phyloP scores from a whole-genome alignment of 768 basidiomycete species.

The Tremella yokohamensis region DNA sequence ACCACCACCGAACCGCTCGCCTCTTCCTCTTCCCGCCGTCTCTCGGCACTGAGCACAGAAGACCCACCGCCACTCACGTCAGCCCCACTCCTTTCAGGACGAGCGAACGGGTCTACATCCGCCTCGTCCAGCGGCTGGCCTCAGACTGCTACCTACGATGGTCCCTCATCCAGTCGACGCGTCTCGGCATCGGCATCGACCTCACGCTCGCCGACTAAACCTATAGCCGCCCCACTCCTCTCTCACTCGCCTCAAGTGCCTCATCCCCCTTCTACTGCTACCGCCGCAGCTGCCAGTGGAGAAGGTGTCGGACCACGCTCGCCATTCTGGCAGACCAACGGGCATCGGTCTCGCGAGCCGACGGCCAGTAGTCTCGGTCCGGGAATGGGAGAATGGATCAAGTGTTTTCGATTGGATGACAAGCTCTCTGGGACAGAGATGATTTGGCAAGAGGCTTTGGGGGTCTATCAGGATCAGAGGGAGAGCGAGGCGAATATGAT shows the following conservation, averaged over 20 bases:
- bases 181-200: neutral
- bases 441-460: conserved; percentile 33
- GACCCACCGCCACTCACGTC: neutral
- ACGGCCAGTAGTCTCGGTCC: no score
- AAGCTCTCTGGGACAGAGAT: conserved; percentile 28
- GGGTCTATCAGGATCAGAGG: conserved; percentile 31
- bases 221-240: no score
- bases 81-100: no score
- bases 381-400: neutral
- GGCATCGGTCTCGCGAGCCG: no score
- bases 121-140: no score
- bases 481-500: conserved; percentile 14
- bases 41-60: neutral
- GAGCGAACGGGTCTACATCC: no score
- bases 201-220: neutral
- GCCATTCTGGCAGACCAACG: no score
- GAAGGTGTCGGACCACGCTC: neutral
- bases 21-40: conserved; percentile 6
- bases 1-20: conserved; percentile 10
- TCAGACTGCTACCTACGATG: conserved; percentile 3
- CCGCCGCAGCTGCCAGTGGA: no score
- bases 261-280: neutral
- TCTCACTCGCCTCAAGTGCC: no score
- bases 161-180: neutral
- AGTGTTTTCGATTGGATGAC: conserved; percentile 21